Evolutionary conservation across 768 basidiomycete genomes (phyloP).

Genomic region (Boletus reticuloceps): DNA sequence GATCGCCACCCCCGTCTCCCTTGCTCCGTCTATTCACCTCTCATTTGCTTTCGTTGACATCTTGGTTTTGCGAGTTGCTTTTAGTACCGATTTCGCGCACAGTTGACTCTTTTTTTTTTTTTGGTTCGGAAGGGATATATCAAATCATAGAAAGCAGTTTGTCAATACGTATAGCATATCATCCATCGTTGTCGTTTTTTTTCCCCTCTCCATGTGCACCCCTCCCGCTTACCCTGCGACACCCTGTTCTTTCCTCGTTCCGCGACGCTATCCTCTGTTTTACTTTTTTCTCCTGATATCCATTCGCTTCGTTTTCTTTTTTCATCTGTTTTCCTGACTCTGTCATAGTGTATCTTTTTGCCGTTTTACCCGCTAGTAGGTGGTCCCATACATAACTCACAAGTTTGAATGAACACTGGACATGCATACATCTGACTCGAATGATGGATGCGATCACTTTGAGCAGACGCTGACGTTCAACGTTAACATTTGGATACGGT

Average conservation of each 20-base stretch:
- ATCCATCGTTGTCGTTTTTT: neutral
- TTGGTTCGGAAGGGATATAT: constrained; percentile 7
- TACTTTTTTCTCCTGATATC: neutral
- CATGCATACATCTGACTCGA: no score
- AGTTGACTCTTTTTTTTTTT: neutral
- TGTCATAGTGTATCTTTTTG: constrained; percentile 19
- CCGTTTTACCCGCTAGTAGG: neutral
- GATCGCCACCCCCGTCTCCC: neutral
- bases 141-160: constrained; percentile 3
- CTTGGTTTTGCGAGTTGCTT: constrained; percentile 13
- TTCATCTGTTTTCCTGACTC: neutral
- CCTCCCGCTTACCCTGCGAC: constrained; percentile 7
- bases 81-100: constrained; percentile 5
- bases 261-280: neutral
- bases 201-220: neutral
- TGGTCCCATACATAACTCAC: no score
- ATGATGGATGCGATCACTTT: no score
- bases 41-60: neutral
- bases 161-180: constrained; percentile 18
- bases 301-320: neutral
- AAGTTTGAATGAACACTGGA: no score
- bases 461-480: no score
- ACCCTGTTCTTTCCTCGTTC: neutral
- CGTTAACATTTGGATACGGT: neutral
- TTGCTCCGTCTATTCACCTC: neutral